Evolutionary conservation across 176 grass and related monocot genomes (phyloP).

Genomic region (Ananas comosus): DNA sequence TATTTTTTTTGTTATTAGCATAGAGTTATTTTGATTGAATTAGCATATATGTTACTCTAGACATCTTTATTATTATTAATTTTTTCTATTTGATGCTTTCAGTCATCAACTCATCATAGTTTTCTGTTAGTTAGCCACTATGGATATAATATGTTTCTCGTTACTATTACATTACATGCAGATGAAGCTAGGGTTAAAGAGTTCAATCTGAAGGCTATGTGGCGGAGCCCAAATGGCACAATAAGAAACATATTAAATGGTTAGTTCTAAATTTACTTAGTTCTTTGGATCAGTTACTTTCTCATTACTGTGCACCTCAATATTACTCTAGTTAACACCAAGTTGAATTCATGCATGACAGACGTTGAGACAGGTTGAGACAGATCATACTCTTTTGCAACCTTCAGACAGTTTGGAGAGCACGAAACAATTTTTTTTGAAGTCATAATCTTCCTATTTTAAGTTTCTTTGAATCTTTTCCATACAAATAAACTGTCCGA

Average conservation of each 20-base stretch:
- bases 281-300: background rate
- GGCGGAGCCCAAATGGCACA: slow-evolving; percentile 26
- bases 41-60: background rate
- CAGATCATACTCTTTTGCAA: no score
- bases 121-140: background rate
- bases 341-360: no score
- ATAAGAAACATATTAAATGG: slow-evolving; percentile 26
- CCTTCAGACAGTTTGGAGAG: background rate
- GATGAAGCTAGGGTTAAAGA: slow-evolving; percentile 21
- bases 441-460: background rate
- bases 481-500: background rate
- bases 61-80: background rate
- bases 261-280: background rate
- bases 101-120: background rate
- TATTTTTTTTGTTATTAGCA: background rate
- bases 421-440: background rate
- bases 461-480: background rate
- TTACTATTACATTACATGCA: background rate
- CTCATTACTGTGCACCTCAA: background rate
- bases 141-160: background rate
- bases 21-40: background rate
- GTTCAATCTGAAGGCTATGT: slow-evolving; percentile 23
- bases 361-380: no score
- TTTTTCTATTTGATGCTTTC: background rate
- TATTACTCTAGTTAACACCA: no score